Percentiles rank a stretch among this genome's conserved stretches.
These are phyloP conservation scores for Aspergillus persii DNA, from an alignment of 2,329 filamentous ascomycete species.

Conservation along the genomic window DNA sequence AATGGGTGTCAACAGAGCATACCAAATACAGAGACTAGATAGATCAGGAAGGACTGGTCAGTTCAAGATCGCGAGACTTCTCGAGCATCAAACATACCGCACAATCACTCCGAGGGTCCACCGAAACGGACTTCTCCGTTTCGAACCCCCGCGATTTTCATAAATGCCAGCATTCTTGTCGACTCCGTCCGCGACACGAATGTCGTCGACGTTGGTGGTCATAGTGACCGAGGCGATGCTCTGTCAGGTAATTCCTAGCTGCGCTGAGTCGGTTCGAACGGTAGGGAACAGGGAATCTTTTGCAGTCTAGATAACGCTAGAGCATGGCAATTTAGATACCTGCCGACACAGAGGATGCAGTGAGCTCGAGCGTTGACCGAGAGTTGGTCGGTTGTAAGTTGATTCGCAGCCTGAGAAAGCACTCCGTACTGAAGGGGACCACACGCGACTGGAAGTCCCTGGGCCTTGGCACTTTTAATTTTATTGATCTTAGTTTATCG, in stretches of 20 bases:
- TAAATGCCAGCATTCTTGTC: slow-evolving; percentile 16
- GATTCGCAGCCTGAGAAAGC: background rate
- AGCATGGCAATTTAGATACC: background rate
- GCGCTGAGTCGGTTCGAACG: slow-evolving; percentile 5
- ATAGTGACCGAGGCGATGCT: slow-evolving; percentile 9
- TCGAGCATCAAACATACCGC: slow-evolving; percentile 29
- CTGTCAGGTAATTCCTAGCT: background rate
- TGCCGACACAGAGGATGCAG: background rate
- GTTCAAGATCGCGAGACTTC: background rate
- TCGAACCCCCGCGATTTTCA: slow-evolving; percentile 10
- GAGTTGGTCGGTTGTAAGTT: background rate
- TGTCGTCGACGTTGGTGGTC: slow-evolving; percentile 30
- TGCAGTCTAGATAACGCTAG: background rate
- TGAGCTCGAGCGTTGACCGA: background rate
- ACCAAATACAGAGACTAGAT: slow-evolving; percentile 70
- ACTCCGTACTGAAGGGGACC: background rate
- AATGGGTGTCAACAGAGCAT: slow-evolving; percentile 73
- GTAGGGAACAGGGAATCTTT: background rate
- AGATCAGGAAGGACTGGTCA: background rate
- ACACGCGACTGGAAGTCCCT: background rate
- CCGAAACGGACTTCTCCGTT: slow-evolving; percentile 23
- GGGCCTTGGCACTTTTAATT: background rate
- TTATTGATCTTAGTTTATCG: background rate
- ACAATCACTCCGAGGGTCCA: slow-evolving; percentile 37
- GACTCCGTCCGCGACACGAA: slow-evolving; percentile 20